Conservation (phyloP, 2,329 filamentous ascomycete genomes). For the Paecilomyces variotii region DNA sequence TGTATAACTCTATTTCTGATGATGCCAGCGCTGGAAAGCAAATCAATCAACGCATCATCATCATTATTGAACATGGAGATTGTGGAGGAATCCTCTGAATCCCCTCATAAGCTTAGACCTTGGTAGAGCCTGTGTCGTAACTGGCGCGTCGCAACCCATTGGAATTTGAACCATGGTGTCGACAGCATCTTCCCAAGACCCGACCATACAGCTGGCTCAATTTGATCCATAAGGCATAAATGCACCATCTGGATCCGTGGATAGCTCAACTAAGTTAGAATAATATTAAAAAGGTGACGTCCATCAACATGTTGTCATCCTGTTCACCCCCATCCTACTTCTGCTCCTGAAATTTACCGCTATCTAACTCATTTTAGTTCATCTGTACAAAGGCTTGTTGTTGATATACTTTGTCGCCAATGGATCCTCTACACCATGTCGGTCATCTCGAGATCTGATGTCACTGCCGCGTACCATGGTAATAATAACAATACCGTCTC, state of each 20-base stretch:
- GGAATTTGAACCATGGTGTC: background rate
- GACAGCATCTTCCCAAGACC: background rate
- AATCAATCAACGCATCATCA: background rate
- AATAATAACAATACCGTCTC: background rate
- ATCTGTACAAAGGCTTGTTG: background rate
- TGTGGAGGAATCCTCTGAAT: too few relatives aligned
- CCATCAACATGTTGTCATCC: background rate
- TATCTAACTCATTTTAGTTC: background rate
- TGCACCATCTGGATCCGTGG: background rate
- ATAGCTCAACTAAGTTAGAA: background rate
- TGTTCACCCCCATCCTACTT: background rate
- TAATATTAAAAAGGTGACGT: background rate
- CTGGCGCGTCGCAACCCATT: background rate
- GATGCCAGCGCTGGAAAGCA: background rate
- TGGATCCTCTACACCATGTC: background rate
- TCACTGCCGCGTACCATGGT: background rate
- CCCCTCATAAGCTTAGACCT: too few relatives aligned
- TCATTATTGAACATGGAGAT: too few relatives aligned
- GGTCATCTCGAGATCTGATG: background rate
- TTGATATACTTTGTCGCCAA: background rate
- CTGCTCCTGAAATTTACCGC: background rate
- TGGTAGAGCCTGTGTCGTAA: background rate
- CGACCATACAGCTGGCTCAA: background rate
- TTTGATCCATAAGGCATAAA: background rate
- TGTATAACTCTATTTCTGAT: background rate